Conservation (phyloP, 108 stramenopile species). For the Skeletonema tropicum region DNA sequence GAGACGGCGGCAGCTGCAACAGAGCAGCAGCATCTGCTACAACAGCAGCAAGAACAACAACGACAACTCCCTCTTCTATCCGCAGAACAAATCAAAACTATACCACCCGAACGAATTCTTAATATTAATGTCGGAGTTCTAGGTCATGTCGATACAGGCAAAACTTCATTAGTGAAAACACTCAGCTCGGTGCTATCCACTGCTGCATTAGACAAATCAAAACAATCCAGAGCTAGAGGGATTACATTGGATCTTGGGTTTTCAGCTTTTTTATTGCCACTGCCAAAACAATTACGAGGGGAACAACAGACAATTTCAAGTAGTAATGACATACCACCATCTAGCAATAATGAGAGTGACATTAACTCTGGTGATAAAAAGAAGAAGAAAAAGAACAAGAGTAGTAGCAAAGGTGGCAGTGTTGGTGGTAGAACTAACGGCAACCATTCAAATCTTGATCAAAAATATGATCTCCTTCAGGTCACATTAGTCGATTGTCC, state of each 20-base stretch:
- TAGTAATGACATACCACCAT: background rate
- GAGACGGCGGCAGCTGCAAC: background rate
- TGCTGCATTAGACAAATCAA: conserved; percentile 97
- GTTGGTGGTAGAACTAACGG: background rate
- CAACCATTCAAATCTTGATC: conserved; percentile 16
- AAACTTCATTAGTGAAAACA: conserved; percentile 96
- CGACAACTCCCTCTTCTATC: conserved; percentile 37
- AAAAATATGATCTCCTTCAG: conserved; percentile 63
- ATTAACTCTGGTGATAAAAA: conserved; percentile 7
- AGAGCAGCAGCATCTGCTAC: conserved; percentile 3
- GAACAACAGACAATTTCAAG: conserved; percentile 16
- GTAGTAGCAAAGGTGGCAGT: background rate
- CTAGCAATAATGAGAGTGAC: background rate
- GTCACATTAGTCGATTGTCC: conserved; percentile 98
- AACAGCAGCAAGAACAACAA: background rate
- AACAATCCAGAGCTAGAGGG: conserved; percentile 93
- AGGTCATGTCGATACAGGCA: conserved; percentile 98
- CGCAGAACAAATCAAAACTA: conserved; percentile 41
- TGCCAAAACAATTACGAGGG: conserved; percentile 67
- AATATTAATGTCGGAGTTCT: conserved; percentile 98
- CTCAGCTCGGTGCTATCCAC: conserved; percentile 93
- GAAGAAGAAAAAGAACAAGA: conserved; percentile 14
- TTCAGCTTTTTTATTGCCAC: conserved; percentile 87
- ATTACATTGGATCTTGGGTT: conserved; percentile 99
- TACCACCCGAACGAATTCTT: conserved; percentile 64